Base-by-base conservation (phyloP, 192 early-diverging fungal genomes). In the Coemansia asiatica region DNA sequence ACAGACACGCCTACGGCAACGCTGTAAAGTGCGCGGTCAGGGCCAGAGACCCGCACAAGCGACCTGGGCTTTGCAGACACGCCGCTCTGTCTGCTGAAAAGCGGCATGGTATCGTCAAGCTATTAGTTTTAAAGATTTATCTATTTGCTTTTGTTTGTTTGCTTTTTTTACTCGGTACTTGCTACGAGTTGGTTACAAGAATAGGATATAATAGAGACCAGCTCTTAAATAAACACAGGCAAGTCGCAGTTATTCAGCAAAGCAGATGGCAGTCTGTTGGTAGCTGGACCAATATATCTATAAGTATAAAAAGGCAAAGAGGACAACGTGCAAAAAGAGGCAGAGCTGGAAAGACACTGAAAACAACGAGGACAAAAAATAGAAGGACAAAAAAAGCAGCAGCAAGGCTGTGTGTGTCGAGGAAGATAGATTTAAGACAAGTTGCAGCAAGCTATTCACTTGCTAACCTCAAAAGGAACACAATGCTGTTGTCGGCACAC, bases 11-110 rank as follows among this genome's bases (percentile, higher is more conserved):
- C 50, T 16, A 51, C 50, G 12, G 25, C 50, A 2, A 51, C 50
- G 25, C 50, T 51, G 50, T 51, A 51, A 7, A 26, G 15, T 6
- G 25, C 50, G 25, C 25, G 4, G 6, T 22, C 25, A 5, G n/a
- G 50, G 5, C 22, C 22, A 51, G 50, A 22, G 7, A 26, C 15
- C 2, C 25, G 25, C 25, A 25, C 50, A 13, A 51, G 7, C 22
- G 25, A 51, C 25, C 22, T 25, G 23, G 50, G 12, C 19, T 51
- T 51, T 22, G 50, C 50, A 7, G 25, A 4, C n/a, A 25, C 7
- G 50, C 50, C 50, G 22, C 19, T 51, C 6, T 25, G 19, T 23
- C 23, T 51, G 19, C 50, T 51, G 50, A 51, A 51, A 51, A 51
- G 50, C 22, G 8, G 40, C 40, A 44, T 44, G 40, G 40, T 44